These are phyloP conservation scores for Coemansia sp. DNA, from an alignment of 192 early-diverging fungal species.

Conservation along the genomic window DNA sequence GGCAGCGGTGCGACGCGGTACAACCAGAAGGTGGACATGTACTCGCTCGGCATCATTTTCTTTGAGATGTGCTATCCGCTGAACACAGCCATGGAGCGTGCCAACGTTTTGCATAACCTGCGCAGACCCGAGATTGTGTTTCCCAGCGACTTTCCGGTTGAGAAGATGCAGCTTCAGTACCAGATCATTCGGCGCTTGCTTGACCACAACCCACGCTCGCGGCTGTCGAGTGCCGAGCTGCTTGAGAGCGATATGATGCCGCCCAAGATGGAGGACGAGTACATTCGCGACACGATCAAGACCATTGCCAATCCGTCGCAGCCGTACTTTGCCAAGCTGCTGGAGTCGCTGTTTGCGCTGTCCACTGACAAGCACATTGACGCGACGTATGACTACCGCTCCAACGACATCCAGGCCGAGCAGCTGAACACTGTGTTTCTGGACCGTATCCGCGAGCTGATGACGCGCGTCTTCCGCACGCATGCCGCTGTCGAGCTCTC, in stretches of 20 bases:
- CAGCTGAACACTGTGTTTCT: slow-evolving; percentile 69
- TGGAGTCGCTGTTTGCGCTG: slow-evolving; percentile 78
- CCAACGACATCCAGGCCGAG: slow-evolving; percentile 46
- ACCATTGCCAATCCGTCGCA: slow-evolving; percentile 88
- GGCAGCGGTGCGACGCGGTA: slow-evolving; percentile 51
- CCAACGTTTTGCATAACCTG: slow-evolving; percentile 62
- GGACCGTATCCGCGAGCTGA: slow-evolving; percentile 67
- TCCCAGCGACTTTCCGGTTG: slow-evolving; percentile 59
- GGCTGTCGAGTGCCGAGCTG: slow-evolving; percentile 79
- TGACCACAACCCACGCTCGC: slow-evolving; percentile 70
- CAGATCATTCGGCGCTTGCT: slow-evolving; percentile 72
- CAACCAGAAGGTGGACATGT: slow-evolving; percentile 83
- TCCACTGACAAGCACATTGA: slow-evolving; percentile 80
- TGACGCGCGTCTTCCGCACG: slow-evolving; percentile 71
- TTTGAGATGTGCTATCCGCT: slow-evolving; percentile 90
- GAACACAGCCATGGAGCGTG: slow-evolving; percentile 84
- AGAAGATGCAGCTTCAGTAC: slow-evolving; percentile 64
- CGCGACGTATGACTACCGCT: slow-evolving; percentile 83
- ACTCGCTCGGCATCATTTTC: slow-evolving; percentile 89
- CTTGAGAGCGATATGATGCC: slow-evolving; percentile 79
- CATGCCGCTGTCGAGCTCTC: slow-evolving; percentile 85
- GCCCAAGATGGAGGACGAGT: slow-evolving; percentile 82
- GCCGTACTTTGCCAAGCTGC: slow-evolving; percentile 76
- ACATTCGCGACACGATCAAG: slow-evolving; percentile 84
- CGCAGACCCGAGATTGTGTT: slow-evolving; percentile 53